Conservation (phyloP, 192 early-diverging fungal species). For the Allomyces arbusculus region DNA sequence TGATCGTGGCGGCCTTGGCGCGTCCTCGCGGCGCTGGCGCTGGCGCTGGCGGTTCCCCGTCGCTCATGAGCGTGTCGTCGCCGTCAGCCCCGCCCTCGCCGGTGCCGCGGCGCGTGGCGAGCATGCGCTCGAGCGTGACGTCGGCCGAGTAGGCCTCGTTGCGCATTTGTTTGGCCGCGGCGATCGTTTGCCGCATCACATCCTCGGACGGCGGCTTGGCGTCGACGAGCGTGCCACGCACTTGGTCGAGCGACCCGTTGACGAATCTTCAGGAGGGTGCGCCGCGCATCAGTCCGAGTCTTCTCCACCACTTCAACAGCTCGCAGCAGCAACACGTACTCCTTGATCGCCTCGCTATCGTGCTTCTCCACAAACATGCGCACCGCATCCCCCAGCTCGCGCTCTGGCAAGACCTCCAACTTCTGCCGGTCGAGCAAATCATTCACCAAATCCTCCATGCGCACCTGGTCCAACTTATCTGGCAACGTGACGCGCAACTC, state of each 20-base stretch:
- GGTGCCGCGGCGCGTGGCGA: not conserved
- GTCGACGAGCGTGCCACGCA: not conserved
- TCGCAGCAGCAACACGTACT: constrained; percentile 18
- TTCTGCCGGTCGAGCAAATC: constrained; percentile 46
- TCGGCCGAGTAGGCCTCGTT: not conserved
- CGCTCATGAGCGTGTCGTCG: not conserved
- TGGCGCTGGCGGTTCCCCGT: not conserved
- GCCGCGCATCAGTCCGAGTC: not conserved
- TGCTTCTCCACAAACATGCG: constrained; percentile 65
- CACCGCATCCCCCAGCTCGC: constrained; percentile 54
- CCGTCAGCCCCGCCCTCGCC: not conserved
- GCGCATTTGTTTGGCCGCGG: not conserved
- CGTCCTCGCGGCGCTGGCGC: too few species aligned
- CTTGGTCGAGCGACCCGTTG: not conserved
- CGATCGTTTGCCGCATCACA: not conserved
- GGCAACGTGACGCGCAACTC: constrained; percentile 16
- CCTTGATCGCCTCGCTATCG: constrained; percentile 59
- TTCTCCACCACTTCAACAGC: not conserved
- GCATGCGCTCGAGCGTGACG: not conserved
- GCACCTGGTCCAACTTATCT: constrained; percentile 41
- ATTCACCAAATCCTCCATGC: constrained; percentile 54
- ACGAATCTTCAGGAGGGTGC: not conserved
- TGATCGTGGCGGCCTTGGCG: not conserved
- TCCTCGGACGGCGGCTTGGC: not conserved
- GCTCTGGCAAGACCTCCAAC: constrained; percentile 51